Evolutionary conservation across 2,329 filamentous ascomycete genomes (phyloP).

Genomic region (Monilinia fructigena): DNA sequence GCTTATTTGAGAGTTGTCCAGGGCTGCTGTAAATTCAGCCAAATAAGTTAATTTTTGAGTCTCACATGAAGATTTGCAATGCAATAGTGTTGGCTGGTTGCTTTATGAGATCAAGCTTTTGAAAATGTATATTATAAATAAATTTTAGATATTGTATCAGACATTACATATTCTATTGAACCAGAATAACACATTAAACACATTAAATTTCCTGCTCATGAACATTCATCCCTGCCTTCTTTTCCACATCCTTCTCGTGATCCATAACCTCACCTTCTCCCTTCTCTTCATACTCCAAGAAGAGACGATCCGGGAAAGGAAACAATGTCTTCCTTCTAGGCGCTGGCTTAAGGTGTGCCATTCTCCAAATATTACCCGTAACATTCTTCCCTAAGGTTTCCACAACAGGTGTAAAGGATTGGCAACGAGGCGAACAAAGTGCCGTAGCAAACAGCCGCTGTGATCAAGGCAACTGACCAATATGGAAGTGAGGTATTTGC

Average conservation of each 20-base stretch:
- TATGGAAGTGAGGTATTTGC: slow-evolving; percentile 31
- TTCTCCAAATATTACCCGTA: slow-evolving; percentile 28
- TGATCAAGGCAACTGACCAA: slow-evolving; percentile 26
- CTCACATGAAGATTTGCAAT: too few relatives aligned
- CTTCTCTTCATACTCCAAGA: slow-evolving; percentile 18
- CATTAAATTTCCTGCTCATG: slow-evolving; percentile 4
- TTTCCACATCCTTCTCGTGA: slow-evolving; percentile 7
- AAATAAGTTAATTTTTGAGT: too few relatives aligned
- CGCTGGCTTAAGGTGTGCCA: slow-evolving; percentile 23
- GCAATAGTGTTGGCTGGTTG: background rate
- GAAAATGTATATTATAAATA: background rate
- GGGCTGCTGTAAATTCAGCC: too few relatives aligned
- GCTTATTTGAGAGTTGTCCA: too few relatives aligned
- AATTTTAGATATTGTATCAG: background rate
- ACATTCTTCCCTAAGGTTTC: slow-evolving; percentile 33
- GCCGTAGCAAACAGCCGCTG: slow-evolving; percentile 11
- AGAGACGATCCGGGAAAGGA: slow-evolving; percentile 25
- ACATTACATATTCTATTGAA: background rate
- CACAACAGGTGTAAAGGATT: slow-evolving; percentile 33
- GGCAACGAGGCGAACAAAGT: slow-evolving; percentile 23
- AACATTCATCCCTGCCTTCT: slow-evolving; percentile 7
- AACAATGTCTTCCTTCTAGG: slow-evolving; percentile 25
- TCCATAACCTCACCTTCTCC: background rate
- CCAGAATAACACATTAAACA: background rate
- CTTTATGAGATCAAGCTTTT: background rate